These are phyloP conservation scores for Gastrolobium villosum DNA, from an alignment of 306 rosid species.

Conservation along the genomic window DNA sequence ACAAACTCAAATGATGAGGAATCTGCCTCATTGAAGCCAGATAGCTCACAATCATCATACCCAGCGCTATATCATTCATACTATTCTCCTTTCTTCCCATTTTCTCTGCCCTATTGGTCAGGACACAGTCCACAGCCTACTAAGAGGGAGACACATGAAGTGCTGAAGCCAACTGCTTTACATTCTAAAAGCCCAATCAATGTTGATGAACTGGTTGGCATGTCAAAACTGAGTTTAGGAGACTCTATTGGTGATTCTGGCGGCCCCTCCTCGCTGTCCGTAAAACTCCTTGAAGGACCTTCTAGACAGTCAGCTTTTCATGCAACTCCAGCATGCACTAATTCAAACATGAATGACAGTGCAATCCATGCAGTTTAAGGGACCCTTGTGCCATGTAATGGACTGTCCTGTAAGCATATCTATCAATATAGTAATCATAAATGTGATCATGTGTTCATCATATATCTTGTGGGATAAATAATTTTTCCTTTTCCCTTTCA, in stretches of 20 bases:
- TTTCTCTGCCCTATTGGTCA: constrained; percentile 82
- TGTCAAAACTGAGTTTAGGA: constrained; percentile 94
- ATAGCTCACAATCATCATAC: constrained; percentile 61
- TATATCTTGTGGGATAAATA: constrained; percentile 38
- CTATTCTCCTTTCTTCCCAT: constrained; percentile 75
- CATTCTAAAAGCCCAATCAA: constrained; percentile 88
- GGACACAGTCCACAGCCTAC: constrained; percentile 65
- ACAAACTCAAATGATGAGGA: constrained; percentile 93
- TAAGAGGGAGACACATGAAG: constrained; percentile 75
- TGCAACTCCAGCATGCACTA: constrained; percentile 77
- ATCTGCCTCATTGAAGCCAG: constrained; percentile 58
- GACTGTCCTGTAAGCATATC: constrained; percentile 35
- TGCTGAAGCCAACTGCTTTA: constrained; percentile 94
- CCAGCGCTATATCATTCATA: constrained; percentile 82
- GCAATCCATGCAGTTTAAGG: constrained; percentile 85
- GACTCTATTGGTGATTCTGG: constrained; percentile 77
- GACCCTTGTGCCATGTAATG: constrained; percentile 44
- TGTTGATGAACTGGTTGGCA: constrained; percentile 95
- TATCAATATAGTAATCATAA: constrained; percentile 56
- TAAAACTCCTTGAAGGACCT: constrained; percentile 84
- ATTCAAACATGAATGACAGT: constrained; percentile 69
- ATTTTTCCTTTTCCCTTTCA: neutral
- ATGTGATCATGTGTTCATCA: constrained; percentile 53
- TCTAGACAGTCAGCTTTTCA: constrained; percentile 97
- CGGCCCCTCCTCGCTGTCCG: constrained; percentile 80